These are phyloP conservation scores for Cystobasidium tubakii DNA, from an alignment of 768 basidiomycete species.

Conservation along the genomic window DNA sequence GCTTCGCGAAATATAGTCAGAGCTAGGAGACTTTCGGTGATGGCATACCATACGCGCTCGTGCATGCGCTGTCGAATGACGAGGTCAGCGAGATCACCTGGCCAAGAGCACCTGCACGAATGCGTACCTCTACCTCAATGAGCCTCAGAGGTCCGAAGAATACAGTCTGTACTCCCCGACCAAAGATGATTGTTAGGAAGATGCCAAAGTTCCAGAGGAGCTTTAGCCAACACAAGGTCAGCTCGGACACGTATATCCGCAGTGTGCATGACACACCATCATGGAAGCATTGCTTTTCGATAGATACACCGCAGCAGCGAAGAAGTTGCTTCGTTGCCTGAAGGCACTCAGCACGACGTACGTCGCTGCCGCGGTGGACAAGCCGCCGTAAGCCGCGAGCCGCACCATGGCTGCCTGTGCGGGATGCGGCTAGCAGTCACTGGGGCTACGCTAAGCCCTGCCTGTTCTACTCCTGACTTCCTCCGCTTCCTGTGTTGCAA, in stretches of 20 bases:
- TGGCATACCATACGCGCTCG: slow-evolving; percentile 93
- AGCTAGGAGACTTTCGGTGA: slow-evolving; percentile 90
- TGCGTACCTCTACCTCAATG: slow-evolving; percentile 76
- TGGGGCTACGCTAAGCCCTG: not conserved
- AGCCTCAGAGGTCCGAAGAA: slow-evolving; percentile 86
- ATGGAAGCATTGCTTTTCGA: slow-evolving; percentile 88
- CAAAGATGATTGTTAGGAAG: slow-evolving; percentile 67
- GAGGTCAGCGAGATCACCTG: not conserved
- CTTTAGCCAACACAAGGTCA: slow-evolving; percentile 51
- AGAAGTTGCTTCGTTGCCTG: slow-evolving; percentile 81
- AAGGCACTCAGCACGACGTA: slow-evolving; percentile 73
- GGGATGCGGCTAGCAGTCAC: not conserved
- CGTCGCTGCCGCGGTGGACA: slow-evolving; percentile 65
- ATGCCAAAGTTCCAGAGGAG: slow-evolving; percentile 85
- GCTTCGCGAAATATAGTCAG: slow-evolving; percentile 96
- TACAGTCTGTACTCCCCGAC: slow-evolving; percentile 70
- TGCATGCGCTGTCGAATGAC: slow-evolving; percentile 70
- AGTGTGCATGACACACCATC: slow-evolving; percentile 58
- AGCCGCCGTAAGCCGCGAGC: slow-evolving; percentile 61
- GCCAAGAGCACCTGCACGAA: no score
- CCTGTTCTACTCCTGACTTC: not conserved
- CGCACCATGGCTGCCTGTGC: slow-evolving; percentile 37
- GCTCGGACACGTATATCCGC: not conserved
- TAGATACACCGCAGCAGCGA: slow-evolving; percentile 84
- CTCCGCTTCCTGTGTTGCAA: no score